phyloP scores from a whole-genome alignment of 257 asterid species.

The Jasminum sambac region DNA sequence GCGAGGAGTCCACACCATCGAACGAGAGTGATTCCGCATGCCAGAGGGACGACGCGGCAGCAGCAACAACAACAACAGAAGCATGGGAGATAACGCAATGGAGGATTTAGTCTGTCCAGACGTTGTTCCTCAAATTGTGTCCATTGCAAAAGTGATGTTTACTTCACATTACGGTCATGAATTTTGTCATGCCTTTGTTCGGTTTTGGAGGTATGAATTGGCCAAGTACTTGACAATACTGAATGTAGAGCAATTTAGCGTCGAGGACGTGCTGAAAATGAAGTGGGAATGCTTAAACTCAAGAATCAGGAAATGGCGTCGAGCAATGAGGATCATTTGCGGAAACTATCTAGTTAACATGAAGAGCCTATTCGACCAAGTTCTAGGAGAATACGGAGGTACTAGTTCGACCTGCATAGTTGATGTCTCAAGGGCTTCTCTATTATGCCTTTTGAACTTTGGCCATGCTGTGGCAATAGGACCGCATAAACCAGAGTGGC shows the following conservation, averaged over 20 bases:
- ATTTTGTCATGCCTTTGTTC: conserved; percentile 41
- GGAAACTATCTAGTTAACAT: conserved; percentile 43
- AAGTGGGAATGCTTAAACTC: conserved; percentile 56
- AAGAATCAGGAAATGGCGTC: conserved; percentile 53
- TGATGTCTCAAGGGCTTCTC: conserved; percentile 52
- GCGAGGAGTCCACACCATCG: conserved; percentile 44
- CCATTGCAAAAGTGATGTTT: conserved; percentile 55
- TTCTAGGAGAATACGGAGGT: conserved; percentile 41
- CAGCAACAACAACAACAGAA: conserved; percentile 18
- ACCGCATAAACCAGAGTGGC: conserved; percentile 58
- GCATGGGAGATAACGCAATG: conserved; percentile 41
- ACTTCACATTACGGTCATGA: conserved; percentile 49
- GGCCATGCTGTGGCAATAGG: conserved; percentile 62
- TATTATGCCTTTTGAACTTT: conserved; percentile 52
- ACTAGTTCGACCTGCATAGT: conserved; percentile 39
- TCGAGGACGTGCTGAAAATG: conserved; percentile 65
- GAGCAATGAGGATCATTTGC: conserved; percentile 41
- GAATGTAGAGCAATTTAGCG: conserved; percentile 40
- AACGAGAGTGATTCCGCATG: conserved; percentile 43
- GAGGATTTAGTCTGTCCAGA: conserved; percentile 62
- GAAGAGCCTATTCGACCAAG: conserved; percentile 48
- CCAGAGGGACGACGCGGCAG: conserved; percentile 29
- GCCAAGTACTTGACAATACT: conserved; percentile 42
- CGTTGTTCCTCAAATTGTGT: conserved; percentile 43
- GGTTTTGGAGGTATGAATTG: conserved; percentile 50